Percentiles rank a stretch among this genome's conserved stretches.
Conservation (phyloP, 1,139 yeast genomes). For the Torulaspora globosa region DNA sequence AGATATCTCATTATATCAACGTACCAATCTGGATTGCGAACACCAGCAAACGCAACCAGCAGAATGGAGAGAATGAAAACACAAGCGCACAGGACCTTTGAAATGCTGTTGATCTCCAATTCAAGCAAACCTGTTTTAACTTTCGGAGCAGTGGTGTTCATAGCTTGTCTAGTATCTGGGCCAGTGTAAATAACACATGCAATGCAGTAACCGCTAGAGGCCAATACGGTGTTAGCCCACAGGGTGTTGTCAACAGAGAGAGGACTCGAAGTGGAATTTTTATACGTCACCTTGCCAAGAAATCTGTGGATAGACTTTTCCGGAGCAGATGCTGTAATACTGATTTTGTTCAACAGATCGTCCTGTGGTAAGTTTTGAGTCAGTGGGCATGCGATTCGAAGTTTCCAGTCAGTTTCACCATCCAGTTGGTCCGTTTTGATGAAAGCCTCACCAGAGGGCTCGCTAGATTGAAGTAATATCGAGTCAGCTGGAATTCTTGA, state of each 20-base stretch:
- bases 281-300: constrained; percentile 62
- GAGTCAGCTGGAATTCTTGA: constrained; percentile 90
- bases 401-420: constrained; percentile 99
- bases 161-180: constrained; percentile 84
- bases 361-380: constrained; percentile 58
- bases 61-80: constrained; percentile 75
- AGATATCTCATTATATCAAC: constrained; percentile 84
- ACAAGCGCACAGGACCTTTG: constrained; percentile 82
- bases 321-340: constrained; percentile 70
- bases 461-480: constrained; percentile 79
- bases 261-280: constrained; percentile 53
- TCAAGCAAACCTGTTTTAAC: constrained; percentile 89
- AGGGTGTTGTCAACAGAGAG: constrained; percentile 83
- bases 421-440: constrained; percentile 96
- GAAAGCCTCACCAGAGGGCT: constrained; percentile 79
- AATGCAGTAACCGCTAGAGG: constrained; percentile 77
- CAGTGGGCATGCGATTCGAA: constrained; percentile 67
- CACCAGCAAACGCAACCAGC: constrained; percentile 77
- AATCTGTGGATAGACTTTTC: constrained; percentile 78
- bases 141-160: constrained; percentile 87
- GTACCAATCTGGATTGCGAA: constrained; percentile 71
- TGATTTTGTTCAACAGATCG: constrained; percentile 46
- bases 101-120: constrained; percentile 79
- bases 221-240: constrained; percentile 98
- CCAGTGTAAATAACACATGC: constrained; percentile 93